Evolutionary conservation across 805 yeast genomes (phyloP), one percentile per base, ranked within the genome.

Genomic region (Wickerhamomyces pijperi): DNA sequence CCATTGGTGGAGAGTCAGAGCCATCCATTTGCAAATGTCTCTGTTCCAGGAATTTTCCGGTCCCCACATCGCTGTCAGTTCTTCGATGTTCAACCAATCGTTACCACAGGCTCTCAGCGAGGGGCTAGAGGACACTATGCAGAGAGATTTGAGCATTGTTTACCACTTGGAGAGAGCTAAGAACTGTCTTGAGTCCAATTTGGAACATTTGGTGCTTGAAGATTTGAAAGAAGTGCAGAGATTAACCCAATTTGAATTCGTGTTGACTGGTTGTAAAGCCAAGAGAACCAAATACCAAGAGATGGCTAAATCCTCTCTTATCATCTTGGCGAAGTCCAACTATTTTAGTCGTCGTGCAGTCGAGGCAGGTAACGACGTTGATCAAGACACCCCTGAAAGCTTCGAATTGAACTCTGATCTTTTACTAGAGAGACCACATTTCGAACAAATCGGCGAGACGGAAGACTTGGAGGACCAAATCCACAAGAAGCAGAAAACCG

Each of bases 211-310:
- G 28, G 68, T 81, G 1, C 58, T 69, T 18, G 75, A 77, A 7
- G 66, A 74, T 4, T 61, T 83, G 43, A 58, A 63, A 2, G 70
- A 69, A 44, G 84, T 78, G 2, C 70, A 74, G 34, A 68, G 70
- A 13, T 53, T 80, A 11, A 75, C 87, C 0, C 70, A 74, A 1
- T 67, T 86, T 36, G 63, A 72, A 37, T 72, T 79, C 46, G 72
- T 79, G 1, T 61, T 90, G 35, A 82, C 97, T 1, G 97, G 97
- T 47, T 83, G 92, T 40, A 78, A 78, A 48, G 96, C 95, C 9
- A 81, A 78, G 54, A 69, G 92, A 53, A 90, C 97, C 4, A 83
- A 83, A 56, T 84, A 65, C 56, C 97, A 90, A 60, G 68, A 69
- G 36, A 68, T 65, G 28, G 74, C 78, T n/a, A 72, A 80, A 19